Conservation (phyloP, 352 stramenopile genomes). For the Pythium brachiatum region DNA sequence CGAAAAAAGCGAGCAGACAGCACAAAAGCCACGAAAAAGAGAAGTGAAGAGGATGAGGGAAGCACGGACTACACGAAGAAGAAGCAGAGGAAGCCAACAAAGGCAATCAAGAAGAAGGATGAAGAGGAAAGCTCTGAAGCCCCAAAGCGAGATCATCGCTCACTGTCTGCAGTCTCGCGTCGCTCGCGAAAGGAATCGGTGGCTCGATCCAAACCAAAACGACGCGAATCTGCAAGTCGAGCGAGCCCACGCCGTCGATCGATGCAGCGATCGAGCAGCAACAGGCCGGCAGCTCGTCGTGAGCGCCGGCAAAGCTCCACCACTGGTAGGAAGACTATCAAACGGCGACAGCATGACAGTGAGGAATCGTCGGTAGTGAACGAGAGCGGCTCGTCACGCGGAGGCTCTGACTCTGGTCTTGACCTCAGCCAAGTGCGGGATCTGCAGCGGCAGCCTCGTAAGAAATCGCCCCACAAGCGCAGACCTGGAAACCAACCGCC, state of each 20-base stretch:
- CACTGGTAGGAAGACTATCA: not conserved
- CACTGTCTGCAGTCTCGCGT: not conserved
- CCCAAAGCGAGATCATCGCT: not conserved
- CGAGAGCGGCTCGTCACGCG: not conserved
- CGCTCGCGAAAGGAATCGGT: not conserved
- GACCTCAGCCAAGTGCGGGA: conserved; percentile 13
- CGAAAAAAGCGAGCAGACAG: not conserved
- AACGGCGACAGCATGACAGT: not conserved
- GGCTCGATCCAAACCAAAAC: not conserved
- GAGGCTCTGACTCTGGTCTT: conserved; percentile 10
- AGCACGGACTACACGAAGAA: not conserved
- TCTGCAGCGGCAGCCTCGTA: not conserved
- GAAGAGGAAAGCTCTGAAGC: not conserved
- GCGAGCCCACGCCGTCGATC: not conserved
- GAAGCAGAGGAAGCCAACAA: not conserved
- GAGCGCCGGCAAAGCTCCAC: not conserved
- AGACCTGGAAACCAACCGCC: not conserved
- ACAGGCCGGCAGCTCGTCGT: not conserved
- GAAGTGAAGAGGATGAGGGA: not conserved
- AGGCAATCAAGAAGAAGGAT: not conserved
- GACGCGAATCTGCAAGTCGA: not conserved
- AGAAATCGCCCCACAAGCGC: not conserved
- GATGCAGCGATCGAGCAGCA: not conserved
- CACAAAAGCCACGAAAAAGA: not conserved
- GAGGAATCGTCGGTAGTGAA: not conserved